Evolutionary conservation across 1,284 basidiomycete species (phyloP), one percentile per base, ranked within the genome.

Genomic region (Meira nashicola): DNA sequence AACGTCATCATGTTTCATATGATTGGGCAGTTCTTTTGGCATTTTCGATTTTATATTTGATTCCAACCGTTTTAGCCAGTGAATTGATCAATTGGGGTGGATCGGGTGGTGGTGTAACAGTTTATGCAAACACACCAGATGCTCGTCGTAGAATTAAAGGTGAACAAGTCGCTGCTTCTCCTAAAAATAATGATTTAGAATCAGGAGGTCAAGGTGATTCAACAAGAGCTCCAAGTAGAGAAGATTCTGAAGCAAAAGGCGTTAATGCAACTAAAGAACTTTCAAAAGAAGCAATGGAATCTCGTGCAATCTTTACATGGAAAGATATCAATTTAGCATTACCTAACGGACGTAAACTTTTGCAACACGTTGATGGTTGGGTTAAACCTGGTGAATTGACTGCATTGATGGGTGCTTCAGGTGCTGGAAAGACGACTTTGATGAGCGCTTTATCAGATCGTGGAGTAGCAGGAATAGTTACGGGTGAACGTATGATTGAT

Each of bases 61-160:
- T 62, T 15, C 49, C 77, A 41, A 78, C 76, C 28, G 62, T 76
- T 50, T 57, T 62, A 28, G 71, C 62, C 14, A 60, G 61, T 59
- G 70, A 71, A 23, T 17, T 55, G 33, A 60, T 65, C 23, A 17
- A 63, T 43, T 63, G 44, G n/a, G 46, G 49, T 37, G 62, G 56
- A 1, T 49, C 23, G 6, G 52, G 50, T 4, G 63, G 63, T 11
- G 61, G 62, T 19, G 58, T 65, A n/a, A 58, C 55, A 0, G 43
- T 65, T 33, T 65, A 52, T 17, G 64, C 64, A 14, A 28, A 51
- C 9, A 65, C 64, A 43, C 55, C 63, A 55, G n/a, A 37, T n/a
- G 51, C 58, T 15, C 4, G 54, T 1, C 38, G 39, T 12, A 53
- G 19, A 41, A 14, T 53, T 5, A n/a, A 50, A 15, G 17, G 28